Evolutionary conservation across 2,329 filamentous ascomycete genomes (phyloP), one percentile per base, ranked within the genome.

Genomic region (Colletotrichum phormii): DNA sequence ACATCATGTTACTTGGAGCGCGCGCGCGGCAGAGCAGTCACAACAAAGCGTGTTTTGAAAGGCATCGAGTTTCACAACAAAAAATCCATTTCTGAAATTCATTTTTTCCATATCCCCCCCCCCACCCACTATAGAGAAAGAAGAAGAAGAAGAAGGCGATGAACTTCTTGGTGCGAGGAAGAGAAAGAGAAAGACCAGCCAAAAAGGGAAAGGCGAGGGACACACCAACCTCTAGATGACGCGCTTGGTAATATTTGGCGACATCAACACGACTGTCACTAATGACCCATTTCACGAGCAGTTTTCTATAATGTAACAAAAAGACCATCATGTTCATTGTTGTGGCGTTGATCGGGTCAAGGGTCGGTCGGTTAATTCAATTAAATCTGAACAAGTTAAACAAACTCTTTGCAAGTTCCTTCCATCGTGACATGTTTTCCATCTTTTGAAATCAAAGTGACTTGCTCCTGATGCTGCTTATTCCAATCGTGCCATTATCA

Each of bases 281-380:
- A 64, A 64, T 64, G 62, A 55, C 62, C 62, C 49, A 64, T 64
- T 55, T 64, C 62, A 64, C 18, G 42, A 53, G 24, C 60, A 57
- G 51, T 55, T 64, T 64, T 64, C 51, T 64, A 42, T 64, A 64
- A 64, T 64, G 51, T 64, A 64, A 42, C 62, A 42, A 55, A 64
- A 64, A 49, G 35, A 42, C 35, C 35, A 57, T 33, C 33, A 63
- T 63, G 61, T 63, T 63, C 46, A 64, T 64, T 55, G 49, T 54
- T 42, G 51, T 42, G 62, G 62, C 62, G 62, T 64, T 64, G 62
- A 55, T 64, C 62, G 51, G 62, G 33, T 55, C 22, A 55, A 46
- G 37, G 62, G 62, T 64, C 62, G 62, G 62, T 64, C 62, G 62
- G 62, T 55, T 64, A 64, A 64, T 64, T 64, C 62, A 64, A 46